Evolutionary conservation across 768 basidiomycete genomes (phyloP).

Genomic region (Tulasnella sp.): DNA sequence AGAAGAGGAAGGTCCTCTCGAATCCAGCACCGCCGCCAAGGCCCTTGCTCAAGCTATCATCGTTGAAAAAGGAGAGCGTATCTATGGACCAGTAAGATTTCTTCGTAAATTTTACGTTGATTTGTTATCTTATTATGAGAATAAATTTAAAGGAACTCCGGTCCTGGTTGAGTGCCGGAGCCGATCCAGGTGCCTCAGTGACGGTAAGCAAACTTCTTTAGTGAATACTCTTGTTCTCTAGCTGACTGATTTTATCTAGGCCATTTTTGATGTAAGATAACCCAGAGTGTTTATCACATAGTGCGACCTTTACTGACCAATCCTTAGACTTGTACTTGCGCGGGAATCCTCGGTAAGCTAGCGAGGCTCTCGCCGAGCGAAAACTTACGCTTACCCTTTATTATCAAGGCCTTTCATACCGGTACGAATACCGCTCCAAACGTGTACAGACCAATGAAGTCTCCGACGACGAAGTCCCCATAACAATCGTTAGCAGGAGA

Average conservation of each 20-base stretch:
- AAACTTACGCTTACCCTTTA: background rate
- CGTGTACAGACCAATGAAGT: background rate
- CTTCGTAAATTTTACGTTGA: background rate
- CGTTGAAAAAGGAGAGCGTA: background rate
- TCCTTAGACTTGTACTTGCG: background rate
- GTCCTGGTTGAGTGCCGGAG: background rate
- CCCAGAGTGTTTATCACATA: background rate
- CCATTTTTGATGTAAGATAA: background rate
- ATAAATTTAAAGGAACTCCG: background rate
- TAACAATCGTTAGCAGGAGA: background rate
- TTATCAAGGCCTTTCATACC: background rate
- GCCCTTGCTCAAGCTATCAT: background rate
- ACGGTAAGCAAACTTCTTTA: background rate
- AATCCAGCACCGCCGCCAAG: too few relatives aligned
- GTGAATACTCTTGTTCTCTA: background rate
- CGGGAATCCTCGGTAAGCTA: background rate
- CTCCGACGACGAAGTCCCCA: background rate
- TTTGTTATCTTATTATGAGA: background rate
- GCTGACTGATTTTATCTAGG: background rate
- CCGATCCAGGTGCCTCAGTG: background rate
- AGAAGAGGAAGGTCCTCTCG: background rate
- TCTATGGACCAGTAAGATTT: background rate
- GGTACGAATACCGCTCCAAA: background rate
- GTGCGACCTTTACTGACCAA: background rate
- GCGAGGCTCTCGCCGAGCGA: background rate